These are phyloP conservation scores for Zygotorulaspora sp. DNA, from an alignment of 805 yeast genomes.

Conservation along the genomic window DNA sequence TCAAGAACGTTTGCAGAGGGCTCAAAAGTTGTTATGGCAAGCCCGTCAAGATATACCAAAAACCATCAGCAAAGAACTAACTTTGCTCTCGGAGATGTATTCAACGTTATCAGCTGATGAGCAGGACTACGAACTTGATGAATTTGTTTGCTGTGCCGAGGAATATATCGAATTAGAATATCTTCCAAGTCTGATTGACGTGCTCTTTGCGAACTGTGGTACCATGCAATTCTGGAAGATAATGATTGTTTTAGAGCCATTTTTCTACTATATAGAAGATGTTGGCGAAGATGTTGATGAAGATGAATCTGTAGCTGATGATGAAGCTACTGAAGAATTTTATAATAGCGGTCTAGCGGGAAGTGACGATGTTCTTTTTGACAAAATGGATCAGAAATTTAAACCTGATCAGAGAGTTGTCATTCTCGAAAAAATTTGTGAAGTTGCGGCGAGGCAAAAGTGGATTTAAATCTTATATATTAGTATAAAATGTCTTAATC, in stretches of 20 bases:
- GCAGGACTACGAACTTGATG: conserved; percentile 36
- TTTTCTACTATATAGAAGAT: conserved; percentile 36
- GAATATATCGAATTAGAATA: conserved; percentile 36
- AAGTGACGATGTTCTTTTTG: conserved; percentile 1
- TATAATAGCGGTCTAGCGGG: background rate
- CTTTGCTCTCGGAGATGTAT: conserved; percentile 35
- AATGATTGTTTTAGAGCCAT: conserved; percentile 35
- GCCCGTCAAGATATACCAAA: conserved; percentile 36
- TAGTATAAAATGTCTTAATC: too few species aligned
- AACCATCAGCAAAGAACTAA: conserved; percentile 34
- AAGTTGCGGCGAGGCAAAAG: conserved; percentile 36
- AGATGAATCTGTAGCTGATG: conserved; percentile 5
- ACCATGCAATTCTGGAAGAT: conserved; percentile 33
- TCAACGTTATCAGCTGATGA: conserved; percentile 36
- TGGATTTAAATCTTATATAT: conserved; percentile 26
- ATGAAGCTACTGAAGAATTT: background rate
- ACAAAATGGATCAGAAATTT: conserved; percentile 8
- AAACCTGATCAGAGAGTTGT: conserved; percentile 36
- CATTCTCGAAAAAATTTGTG: conserved; percentile 36
- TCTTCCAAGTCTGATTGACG: conserved; percentile 32
- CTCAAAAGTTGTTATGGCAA: conserved; percentile 33
- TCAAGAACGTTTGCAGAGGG: conserved; percentile 30
- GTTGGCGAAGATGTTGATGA: conserved; percentile 17
- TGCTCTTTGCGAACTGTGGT: conserved; percentile 31
- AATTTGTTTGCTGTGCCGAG: conserved; percentile 37